Evolutionary conservation across 148 eudicot genomes (phyloP), one percentile per base, ranked within the genome.

Genomic region (Cornus suecica): DNA sequence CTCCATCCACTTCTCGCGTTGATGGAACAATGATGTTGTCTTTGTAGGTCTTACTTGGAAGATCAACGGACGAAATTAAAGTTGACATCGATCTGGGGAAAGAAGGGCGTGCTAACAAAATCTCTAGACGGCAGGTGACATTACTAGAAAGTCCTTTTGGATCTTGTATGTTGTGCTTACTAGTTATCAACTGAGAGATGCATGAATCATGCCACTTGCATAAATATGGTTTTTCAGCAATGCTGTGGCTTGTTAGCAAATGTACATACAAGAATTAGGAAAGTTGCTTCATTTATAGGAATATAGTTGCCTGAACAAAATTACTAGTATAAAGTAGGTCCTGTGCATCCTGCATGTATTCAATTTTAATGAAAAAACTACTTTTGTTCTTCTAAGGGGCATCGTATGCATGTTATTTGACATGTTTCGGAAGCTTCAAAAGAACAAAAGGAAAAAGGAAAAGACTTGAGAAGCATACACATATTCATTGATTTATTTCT

Each of bases 41-140:
- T 80, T 71, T 81, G 61, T 80, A 94, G 98, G 92, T 92, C 41
- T 80, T 88, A 80, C 87, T 94, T 75, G 97, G 97, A 77, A 88
- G 97, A 89, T 86, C 91, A 31, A 90, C 98, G n/a, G 87, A 83
- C 77, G 98, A 84, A 76, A 72, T 76, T 78, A 71, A 42, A 76
- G 92, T 94, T 78, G 98, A 92, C 77, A 87, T 94, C 80, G 97
- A 94, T 84, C 74, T 94, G 78, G 86, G 90, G 24, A 89, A 89
- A 84, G 97, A 88, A 82, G 93, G 94, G 54, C 88, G 87, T 68
- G 89, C 92, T 58, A 92, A 88, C 82, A 92, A 88, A 79, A 88
- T 94, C 82, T 94, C 99, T 58, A 89, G 99, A 74, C 91, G 96
- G 29, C 97, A 94, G 96, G 99, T 92, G 79, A 60, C 52, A 42